Evolutionary conservation across 805 yeast genomes (phyloP), one percentile per base, ranked within the genome.

Genomic region (Ogataea nakhonphanomensis): DNA sequence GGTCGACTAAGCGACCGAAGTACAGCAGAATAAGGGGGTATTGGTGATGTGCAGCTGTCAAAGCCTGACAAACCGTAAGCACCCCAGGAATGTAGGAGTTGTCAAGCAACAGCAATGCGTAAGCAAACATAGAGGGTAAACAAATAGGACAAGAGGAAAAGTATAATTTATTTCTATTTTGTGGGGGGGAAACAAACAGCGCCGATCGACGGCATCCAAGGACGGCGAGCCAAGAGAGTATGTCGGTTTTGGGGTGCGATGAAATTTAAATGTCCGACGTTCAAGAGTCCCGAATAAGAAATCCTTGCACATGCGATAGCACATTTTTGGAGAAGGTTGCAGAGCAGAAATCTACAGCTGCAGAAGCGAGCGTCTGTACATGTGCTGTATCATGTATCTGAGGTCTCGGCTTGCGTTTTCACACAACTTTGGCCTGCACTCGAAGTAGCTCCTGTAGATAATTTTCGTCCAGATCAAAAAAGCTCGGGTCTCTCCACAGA

Each of bases 401-500:
- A 7, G 21, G n/a, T 12, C 11, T 15, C n/a, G 14, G 31, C 14
- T n/a, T 13, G 35, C 31, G 17, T 12, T 6, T 8, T 29, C 22
- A 29, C 8, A 14, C 11, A 4, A 12, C 5, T n/a, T 46, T 45
- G 14, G 35, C 32, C 25, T 53, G 58, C 17, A 53, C 70, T 17
- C 62, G 77, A 17, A 66, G 64, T 33, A 59, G 61, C 50, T 73
- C 77, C 9, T 49, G 50, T 9, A 73, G 44, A 13, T 73, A 65
- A 4, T 63, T 72, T 30, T 71, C 76, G 41, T 68, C 64, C 25
- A 82, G 71, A 5, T 83, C 84, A 58, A 84, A 82, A 10, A 64
- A 55, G 3, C 53, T 67, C 0, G 89, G 87, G 50, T 76, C 70
- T 12, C 62, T 54, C 61, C 75, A 67, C 49, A 83, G 80, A 49